These are phyloP conservation scores for Vitis rupestris DNA, from an alignment of 164 flowering plant species.

Conservation along the genomic window DNA sequence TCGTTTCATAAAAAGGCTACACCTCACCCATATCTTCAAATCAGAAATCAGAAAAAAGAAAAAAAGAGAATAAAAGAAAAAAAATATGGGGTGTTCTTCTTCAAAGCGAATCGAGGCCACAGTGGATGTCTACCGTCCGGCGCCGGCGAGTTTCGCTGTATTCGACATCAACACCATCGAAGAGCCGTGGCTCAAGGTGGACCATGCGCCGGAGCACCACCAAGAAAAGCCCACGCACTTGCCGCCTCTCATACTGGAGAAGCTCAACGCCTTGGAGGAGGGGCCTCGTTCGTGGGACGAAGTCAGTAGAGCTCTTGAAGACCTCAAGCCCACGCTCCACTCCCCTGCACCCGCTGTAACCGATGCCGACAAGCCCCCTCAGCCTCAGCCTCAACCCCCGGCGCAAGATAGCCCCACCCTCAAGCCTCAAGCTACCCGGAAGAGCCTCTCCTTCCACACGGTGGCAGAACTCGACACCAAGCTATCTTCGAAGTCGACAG, in stretches of 20 bases:
- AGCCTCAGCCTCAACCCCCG: constrained; percentile 3
- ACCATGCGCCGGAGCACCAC: constrained; percentile 5
- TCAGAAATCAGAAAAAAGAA: too few relatives aligned
- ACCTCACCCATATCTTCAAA: too few relatives aligned
- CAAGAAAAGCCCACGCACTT: constrained; percentile 35
- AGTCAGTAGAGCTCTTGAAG: constrained; percentile 77
- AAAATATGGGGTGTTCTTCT: constrained; percentile 78
- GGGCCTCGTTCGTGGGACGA: constrained; percentile 84
- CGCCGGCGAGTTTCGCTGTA: constrained; percentile 71
- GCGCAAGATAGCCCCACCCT: constrained; percentile 6
- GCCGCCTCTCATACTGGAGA: constrained; percentile 56
- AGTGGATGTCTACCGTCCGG: constrained; percentile 64
- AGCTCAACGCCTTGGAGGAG: constrained; percentile 59
- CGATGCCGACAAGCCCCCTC: neutral
- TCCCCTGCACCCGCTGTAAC: neutral
- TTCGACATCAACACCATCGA: constrained; percentile 69
- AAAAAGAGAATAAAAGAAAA: neutral
- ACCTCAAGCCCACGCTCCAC: constrained; percentile 56
- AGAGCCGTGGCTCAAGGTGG: constrained; percentile 73
- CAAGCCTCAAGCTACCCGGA: constrained; percentile 18
- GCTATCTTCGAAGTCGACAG: constrained; percentile 21
- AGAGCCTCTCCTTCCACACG: constrained; percentile 67
- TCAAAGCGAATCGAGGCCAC: constrained; percentile 62
- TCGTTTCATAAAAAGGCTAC: too few relatives aligned
- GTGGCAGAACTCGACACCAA: constrained; percentile 75